Conservation (phyloP, 441 rosid species). For the Corymbia citriodora region DNA sequence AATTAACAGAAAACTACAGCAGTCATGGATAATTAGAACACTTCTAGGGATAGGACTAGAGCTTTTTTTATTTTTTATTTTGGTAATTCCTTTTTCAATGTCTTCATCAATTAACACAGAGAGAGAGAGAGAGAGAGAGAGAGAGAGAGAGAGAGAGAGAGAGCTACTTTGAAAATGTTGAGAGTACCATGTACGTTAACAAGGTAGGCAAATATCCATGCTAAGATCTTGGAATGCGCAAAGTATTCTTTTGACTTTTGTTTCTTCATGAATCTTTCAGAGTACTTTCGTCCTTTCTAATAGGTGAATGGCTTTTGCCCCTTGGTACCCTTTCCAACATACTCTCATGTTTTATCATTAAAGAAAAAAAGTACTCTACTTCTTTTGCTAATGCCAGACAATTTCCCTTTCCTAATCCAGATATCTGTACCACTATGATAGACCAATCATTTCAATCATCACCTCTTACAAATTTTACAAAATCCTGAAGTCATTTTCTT, state of each 20-base stretch:
- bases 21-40: background rate
- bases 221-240: background rate
- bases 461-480: background rate
- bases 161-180: background rate
- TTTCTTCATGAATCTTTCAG: background rate
- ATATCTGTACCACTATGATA: background rate
- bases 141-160: too few species aligned
- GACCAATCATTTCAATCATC: background rate
- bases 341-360: background rate
- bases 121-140: too few species aligned
- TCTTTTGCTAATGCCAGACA: background rate
- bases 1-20: background rate
- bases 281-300: background rate
- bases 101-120: background rate
- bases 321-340: background rate
- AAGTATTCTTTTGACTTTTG: background rate
- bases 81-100: background rate
- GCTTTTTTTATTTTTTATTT: background rate
- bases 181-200: background rate
- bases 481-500: background rate
- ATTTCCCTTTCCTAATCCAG: background rate
- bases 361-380: background rate
- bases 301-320: background rate
- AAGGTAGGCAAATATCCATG: background rate
- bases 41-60: background rate